Base-by-base conservation (phyloP, 2,329 filamentous ascomycete genomes). In the Talaromyces sp. region DNA sequence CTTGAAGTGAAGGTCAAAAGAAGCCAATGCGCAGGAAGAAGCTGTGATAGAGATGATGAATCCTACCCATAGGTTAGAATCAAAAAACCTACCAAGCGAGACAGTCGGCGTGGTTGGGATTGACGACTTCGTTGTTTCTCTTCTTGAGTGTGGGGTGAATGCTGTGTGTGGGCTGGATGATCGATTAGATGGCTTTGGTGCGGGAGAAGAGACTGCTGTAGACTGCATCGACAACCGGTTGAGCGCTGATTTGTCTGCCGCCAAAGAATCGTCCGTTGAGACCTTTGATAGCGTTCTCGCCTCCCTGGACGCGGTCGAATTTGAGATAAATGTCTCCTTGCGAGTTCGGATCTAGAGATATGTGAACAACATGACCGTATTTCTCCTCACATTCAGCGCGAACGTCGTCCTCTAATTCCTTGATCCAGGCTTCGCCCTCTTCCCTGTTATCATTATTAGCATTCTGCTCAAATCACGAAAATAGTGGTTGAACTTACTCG, bases 301-400 rank as follows among this genome's bases (percentile, higher is more conserved):
- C 94, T 72, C 94, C 94, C 78, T 93, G 88, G 68, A 98, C 91
- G 75, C 92, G 91, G 80, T 97, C 93, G 82, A 99, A 99, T 80
- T 99, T 99, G 78, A 99, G 89, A 80, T 97, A 99, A 73, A 99
- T 94, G 77, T 99, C 95, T 80, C 95, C 95, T 79, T 91, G 88
- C 58, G 93, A 95, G 81, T 96, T 96, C 71, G 91, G 88, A 83
- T 98, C 94, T 80, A 97, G 86, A 72, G 93, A 88, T 80, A 98
- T 96, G 87, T 99, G 95, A 78, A 98, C 93, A 74, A 99, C 94
- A 73, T 94, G 91, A 75, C 95, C 95, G 84, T 98, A 99, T 84
- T 95, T 96, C 73, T 88, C 86, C 82, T 96, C 91, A 77, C 94
- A 97, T 84, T 99, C 95, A 74, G 88, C 85, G 79, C 91, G 90